A percentile compares a stretch with the other conserved stretches of the same genome.
phyloP scores from a whole-genome alignment of 108 stramenopile species.

The Nannochloropsis gaditana region DNA sequence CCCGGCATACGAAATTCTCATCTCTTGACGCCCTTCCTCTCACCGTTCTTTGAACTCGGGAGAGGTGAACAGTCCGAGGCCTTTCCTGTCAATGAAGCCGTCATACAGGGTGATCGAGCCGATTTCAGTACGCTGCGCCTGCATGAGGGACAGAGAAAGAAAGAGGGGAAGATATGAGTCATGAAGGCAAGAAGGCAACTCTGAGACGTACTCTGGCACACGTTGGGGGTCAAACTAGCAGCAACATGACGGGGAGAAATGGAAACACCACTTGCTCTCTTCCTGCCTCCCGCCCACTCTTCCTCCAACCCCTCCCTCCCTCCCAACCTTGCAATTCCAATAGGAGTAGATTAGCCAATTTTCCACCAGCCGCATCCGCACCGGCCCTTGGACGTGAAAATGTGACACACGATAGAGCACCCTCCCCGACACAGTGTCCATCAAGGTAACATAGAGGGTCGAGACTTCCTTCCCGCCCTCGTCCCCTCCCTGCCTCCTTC shows the following conservation, averaged over 20 bases:
- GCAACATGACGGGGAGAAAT: too few species aligned
- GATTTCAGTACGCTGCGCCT: slow-evolving; percentile 26
- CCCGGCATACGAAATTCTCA: background rate
- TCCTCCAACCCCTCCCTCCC: background rate
- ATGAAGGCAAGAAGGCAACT: too few species aligned
- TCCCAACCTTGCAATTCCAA: slow-evolving; percentile 59
- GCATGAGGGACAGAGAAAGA: background rate
- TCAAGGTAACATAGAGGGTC: slow-evolving; percentile 8
- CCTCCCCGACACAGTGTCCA: slow-evolving; percentile 81
- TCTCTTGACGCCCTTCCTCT: background rate
- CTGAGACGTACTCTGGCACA: too few species aligned
- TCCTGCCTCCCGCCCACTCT: background rate
- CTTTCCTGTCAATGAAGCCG: slow-evolving; percentile 85
- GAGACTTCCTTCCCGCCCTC: background rate
- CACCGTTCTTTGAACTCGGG: background rate
- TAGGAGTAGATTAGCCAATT: slow-evolving; percentile 89
- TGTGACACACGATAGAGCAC: slow-evolving; percentile 79
- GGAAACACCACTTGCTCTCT: background rate
- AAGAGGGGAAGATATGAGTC: background rate
- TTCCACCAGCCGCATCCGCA: slow-evolving; percentile 73
- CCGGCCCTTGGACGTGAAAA: slow-evolving; percentile 59
- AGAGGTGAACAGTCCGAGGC: slow-evolving; percentile 70
- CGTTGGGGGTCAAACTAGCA: too few species aligned
- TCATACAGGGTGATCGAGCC: slow-evolving; percentile 82
- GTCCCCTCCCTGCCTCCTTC: background rate